Evolutionary conservation across 2,329 filamentous ascomycete species (phyloP).

Genomic region (Cytospora leucostoma): DNA sequence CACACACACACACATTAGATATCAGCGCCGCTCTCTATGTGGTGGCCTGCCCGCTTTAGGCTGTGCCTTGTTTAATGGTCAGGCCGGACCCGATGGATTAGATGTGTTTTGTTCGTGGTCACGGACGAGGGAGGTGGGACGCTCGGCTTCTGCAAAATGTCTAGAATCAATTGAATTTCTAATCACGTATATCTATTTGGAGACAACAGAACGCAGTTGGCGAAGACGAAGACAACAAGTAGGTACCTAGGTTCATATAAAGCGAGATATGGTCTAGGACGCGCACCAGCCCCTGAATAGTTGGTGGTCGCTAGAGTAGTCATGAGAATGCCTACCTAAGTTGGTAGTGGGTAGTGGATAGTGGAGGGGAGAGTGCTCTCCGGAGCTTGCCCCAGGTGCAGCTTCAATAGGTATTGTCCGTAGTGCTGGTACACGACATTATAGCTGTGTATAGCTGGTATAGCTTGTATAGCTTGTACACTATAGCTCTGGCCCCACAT

Average conservation of each 20-base stretch:
- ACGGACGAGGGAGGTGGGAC: not conserved
- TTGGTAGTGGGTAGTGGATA: too few species aligned
- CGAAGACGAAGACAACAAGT: not conserved
- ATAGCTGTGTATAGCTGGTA: too few species aligned
- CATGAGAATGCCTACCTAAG: too few species aligned
- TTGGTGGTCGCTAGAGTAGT: too few species aligned
- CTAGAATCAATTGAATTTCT: not conserved
- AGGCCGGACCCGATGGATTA: not conserved
- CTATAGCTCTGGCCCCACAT: not conserved
- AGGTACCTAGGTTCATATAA: not conserved
- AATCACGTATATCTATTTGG: not conserved
- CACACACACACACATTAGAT: not conserved
- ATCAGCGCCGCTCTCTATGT: constrained; percentile 3
- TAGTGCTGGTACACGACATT: too few species aligned
- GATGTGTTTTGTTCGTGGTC: not conserved
- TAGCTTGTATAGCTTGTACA: not conserved
- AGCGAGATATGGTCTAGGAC: not conserved
- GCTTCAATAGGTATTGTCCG: too few species aligned
- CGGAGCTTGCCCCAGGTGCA: too few species aligned
- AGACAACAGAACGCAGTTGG: not conserved
- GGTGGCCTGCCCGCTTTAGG: not conserved
- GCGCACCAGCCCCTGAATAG: not conserved
- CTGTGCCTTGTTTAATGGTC: not conserved
- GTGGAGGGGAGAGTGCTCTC: too few species aligned
- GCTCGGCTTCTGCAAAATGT: not conserved